phyloP scores from a whole-genome alignment of 78 protist genomes.

The slime mould (Dictyostelium discoideum) region dicty_2.7 NC_007091.3:1046001-1046500 shows the following conservation, averaged over 20 bases:
- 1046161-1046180: constrained; percentile 34
- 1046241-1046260: constrained; percentile 65
- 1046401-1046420: constrained; percentile 40
- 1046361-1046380: constrained; percentile 48
- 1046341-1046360: constrained; percentile 54
- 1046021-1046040: constrained; percentile 23
- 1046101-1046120: not conserved
- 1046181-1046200: not conserved
- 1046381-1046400: constrained; percentile 62
- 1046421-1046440: not conserved
- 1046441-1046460: not conserved
- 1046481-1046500: constrained; percentile 14
- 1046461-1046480: not conserved
- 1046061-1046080: constrained; percentile 6
- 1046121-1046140: constrained; percentile 12
- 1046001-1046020: constrained; percentile 47
- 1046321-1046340: constrained; percentile 54
- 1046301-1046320: constrained; percentile 63
- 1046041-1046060: not conserved
- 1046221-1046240: constrained; percentile 35
- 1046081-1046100: constrained; percentile 34
- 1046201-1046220: not conserved
- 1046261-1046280: constrained; percentile 62
- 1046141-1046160: constrained; percentile 13
- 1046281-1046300: constrained; percentile 51